Conservation (phyloP, 2,329 filamentous ascomycete species). For the Hymenoscyphus infarciens region DNA sequence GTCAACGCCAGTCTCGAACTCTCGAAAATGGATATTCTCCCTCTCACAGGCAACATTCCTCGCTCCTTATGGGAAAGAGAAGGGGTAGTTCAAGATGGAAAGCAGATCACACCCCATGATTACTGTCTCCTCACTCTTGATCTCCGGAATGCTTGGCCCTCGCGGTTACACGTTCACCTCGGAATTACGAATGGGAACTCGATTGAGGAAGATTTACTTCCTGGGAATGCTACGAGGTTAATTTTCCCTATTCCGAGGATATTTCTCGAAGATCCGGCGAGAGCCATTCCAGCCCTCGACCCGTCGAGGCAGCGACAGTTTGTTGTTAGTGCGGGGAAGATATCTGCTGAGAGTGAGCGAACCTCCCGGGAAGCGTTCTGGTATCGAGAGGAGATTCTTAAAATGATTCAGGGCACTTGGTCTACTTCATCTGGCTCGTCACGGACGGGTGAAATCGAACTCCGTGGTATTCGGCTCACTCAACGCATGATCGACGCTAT, state of each 20-base stretch:
- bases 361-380: constrained; percentile 81
- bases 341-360: constrained; percentile 75
- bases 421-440: constrained; percentile 48
- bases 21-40: constrained; percentile 72
- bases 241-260: constrained; percentile 73
- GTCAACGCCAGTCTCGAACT: constrained; percentile 90
- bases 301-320: constrained; percentile 86
- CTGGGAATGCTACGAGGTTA: constrained; percentile 68
- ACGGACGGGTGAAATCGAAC: constrained; percentile 66
- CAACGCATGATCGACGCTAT: constrained; percentile 79
- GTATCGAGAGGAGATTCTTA: constrained; percentile 80
- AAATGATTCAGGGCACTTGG: constrained; percentile 70
- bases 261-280: constrained; percentile 72
- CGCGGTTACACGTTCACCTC: constrained; percentile 66
- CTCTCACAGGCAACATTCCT: constrained; percentile 66
- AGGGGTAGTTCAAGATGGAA: constrained; percentile 27
- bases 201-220: constrained; percentile 52
- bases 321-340: constrained; percentile 76
- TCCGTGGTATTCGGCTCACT: constrained; percentile 71
- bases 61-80: constrained; percentile 52
- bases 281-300: constrained; percentile 75
- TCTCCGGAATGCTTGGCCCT: constrained; percentile 86
- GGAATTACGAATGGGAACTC: constrained; percentile 34
- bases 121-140: constrained; percentile 80
- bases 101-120: constrained; percentile 50